Base-by-base conservation (phyloP, 2,329 filamentous ascomycete genomes). In the Berkeleyomyces basicola region DNA sequence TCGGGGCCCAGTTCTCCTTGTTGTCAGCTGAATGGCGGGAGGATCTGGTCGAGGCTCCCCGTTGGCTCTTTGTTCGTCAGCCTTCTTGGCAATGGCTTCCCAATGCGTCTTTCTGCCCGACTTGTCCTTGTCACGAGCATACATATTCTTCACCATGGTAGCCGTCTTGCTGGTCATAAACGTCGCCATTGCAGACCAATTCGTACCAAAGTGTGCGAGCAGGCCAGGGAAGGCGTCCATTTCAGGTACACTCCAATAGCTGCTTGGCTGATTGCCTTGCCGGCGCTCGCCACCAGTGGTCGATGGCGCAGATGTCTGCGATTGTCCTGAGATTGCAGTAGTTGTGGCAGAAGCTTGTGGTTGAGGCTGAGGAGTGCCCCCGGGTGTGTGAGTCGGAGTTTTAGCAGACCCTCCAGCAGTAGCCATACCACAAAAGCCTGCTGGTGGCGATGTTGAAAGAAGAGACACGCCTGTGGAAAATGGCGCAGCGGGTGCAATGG, bases 171-270 rank as follows among this genome's bases (percentile, higher is more conserved):
- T 89, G 59, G 86, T 85, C 86, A 93, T 90, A 68, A 89, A 83
- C 60, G 78, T 78, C 47, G 88, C 86, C 72, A 92, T 92, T 3
- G 81, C 82, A 58, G 76, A 76, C 82, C 87, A 93, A 70, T 93
- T 87, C 14, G 85, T 89, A 64, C 88, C 88, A 74, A 90, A 92
- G 62, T 88, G 81, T 59, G 78, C 80, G 57, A 93, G 77, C 64
- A 90, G 78, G 63, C 79, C 80, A 43, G 85, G 84, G 72, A 93
- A 93, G 69, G 91, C 88, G 57, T 80, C 86, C 62, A 86, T 80
- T 73, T 93, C 88, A 1, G 86, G 86, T 31, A 92, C 88, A 68
- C 88, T 92, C 88, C 88, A 93, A 71, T 93, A 93, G 72, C 88
- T 92, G 1, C 86, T 90, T 11, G 86, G 82, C 67, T 85, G 83